These are phyloP conservation scores for Coemansia sp. DNA, from an alignment of 371 early-diverging fungal genomes.

Conservation along the genomic window DNA sequence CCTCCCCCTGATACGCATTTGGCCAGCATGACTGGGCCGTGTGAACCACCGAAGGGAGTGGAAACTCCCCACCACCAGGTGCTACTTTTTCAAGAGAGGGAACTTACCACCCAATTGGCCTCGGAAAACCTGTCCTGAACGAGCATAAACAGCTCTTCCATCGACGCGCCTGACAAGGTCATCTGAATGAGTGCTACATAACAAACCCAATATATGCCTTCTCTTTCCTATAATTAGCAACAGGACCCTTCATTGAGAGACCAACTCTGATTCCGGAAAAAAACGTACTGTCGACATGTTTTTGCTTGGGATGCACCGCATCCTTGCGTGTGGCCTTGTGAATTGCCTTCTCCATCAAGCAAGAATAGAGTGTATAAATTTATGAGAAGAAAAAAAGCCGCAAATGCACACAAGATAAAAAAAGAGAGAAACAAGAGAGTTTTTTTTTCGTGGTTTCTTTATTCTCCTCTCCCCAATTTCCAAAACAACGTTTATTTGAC, in stretches of 20 bases:
- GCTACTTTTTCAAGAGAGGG: too few species aligned
- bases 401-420: not conserved
- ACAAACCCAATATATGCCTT: not conserved
- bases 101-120: conserved; percentile 77
- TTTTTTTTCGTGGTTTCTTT: too few species aligned
- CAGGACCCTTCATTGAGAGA: not conserved
- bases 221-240: not conserved
- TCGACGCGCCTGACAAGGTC: conserved; percentile 53
- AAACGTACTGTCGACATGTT: conserved; percentile 77
- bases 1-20: not conserved
- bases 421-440: too few species aligned
- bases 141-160: conserved; percentile 61
- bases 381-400: not conserved
- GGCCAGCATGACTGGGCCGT: not conserved
- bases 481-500: too few species aligned
- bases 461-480: too few species aligned
- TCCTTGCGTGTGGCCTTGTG: conserved; percentile 78
- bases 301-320: conserved; percentile 76
- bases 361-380: not conserved
- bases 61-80: too few species aligned
- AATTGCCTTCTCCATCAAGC: conserved; percentile 71
- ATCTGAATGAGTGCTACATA: conserved; percentile 47
- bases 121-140: conserved; percentile 66
- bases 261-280: not conserved
- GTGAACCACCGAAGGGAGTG: not conserved